phyloP scores from a whole-genome alignment of 768 basidiomycete genomes.

The Tephrocybe rancida region DNA sequence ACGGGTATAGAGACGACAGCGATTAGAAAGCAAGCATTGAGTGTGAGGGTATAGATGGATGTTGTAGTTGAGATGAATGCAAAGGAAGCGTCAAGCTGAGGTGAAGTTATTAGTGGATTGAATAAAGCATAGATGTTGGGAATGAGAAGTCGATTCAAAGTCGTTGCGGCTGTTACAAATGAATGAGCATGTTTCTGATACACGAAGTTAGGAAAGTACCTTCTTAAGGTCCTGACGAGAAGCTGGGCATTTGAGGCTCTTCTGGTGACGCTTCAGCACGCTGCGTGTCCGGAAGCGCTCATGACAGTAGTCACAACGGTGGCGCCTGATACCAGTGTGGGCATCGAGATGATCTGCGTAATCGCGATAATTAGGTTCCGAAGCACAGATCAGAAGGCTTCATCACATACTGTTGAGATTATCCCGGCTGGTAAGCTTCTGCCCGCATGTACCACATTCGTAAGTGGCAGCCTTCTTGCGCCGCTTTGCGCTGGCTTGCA shows the following conservation, averaged over 20 bases:
- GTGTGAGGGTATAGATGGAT: too few species aligned
- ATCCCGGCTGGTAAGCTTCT: slow-evolving; percentile 18
- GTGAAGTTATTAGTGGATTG: too few species aligned
- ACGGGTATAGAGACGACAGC: too few species aligned
- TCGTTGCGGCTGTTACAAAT: too few species aligned
- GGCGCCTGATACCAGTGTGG: slow-evolving; percentile 15
- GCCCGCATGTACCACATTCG: slow-evolving; percentile 7
- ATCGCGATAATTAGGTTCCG: not conserved
- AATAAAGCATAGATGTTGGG: too few species aligned
- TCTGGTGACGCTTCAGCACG: slow-evolving; percentile 21
- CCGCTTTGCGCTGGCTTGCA: slow-evolving; percentile 17
- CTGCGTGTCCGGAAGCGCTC: slow-evolving; percentile 21
- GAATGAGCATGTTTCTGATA: too few species aligned
- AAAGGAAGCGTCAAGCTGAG: too few species aligned
- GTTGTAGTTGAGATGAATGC: too few species aligned
- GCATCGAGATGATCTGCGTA: slow-evolving; percentile 17
- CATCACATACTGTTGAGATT: slow-evolving; percentile 18
- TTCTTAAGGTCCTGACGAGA: not conserved
- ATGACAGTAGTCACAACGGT: slow-evolving; percentile 12
- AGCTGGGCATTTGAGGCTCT: slow-evolving; percentile 18
- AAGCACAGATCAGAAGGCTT: not conserved
- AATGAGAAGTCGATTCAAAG: too few species aligned
- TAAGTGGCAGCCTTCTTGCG: slow-evolving; percentile 13
- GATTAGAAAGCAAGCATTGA: too few species aligned
- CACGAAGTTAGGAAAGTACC: too few species aligned